phyloP scores from a whole-genome alignment of 768 basidiomycete genomes.

The Dendrothele bispora region DNA sequence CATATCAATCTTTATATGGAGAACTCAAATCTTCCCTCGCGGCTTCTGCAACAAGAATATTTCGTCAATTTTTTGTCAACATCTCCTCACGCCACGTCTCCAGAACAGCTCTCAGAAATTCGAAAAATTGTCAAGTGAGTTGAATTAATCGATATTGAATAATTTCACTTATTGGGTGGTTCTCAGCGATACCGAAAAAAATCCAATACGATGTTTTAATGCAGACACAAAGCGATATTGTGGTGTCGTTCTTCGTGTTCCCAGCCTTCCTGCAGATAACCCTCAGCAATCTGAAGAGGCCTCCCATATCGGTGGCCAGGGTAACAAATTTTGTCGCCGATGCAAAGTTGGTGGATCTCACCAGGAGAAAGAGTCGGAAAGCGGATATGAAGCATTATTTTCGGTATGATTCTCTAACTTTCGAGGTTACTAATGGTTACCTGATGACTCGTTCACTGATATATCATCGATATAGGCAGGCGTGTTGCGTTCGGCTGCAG shows the following conservation, averaged over 20 bases:
- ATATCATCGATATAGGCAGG: constrained; percentile 19
- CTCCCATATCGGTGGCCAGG: constrained; percentile 38
- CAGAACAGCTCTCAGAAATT: constrained; percentile 39
- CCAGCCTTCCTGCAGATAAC: constrained; percentile 37
- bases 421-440: too few species aligned
- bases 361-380: constrained; percentile 27
- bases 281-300: constrained; percentile 36
- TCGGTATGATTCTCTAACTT: constrained; percentile 15
- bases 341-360: constrained; percentile 36
- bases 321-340: constrained; percentile 41
- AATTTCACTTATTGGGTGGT: constrained; percentile 9
- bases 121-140: constrained; percentile 32
- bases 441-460: not conserved
- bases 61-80: constrained; percentile 39
- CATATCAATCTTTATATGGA: constrained; percentile 41
- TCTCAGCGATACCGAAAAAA: constrained; percentile 29
- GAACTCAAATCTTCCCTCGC: constrained; percentile 33
- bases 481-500: constrained; percentile 15
- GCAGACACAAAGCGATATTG: too few species aligned
- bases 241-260: constrained; percentile 19
- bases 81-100: constrained; percentile 31
- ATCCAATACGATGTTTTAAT: constrained; percentile 32
- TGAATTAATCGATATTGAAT: too few species aligned
- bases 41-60: constrained; percentile 33
- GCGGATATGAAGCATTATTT: constrained; percentile 35